Evolutionary conservation across 2,329 filamentous ascomycete genomes (phyloP).

Genomic region (Rosellinia necatrix): DNA sequence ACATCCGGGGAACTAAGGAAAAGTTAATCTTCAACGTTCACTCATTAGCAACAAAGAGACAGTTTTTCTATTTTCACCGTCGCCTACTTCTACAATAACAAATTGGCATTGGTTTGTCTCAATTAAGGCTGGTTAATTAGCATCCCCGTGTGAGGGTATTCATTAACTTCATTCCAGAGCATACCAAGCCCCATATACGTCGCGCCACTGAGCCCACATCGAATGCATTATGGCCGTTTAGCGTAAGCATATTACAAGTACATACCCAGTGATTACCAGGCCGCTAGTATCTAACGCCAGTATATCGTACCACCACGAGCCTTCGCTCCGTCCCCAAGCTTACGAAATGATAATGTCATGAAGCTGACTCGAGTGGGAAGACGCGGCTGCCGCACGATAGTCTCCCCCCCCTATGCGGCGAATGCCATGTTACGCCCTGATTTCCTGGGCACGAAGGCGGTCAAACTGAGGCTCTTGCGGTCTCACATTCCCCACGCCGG

Average conservation of each 20-base stretch:
- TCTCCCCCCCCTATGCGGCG: neutral
- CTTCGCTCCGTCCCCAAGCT: neutral
- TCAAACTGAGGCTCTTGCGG: constrained; percentile 14
- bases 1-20: too few relatives aligned
- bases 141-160: too few relatives aligned
- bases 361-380: neutral
- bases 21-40: too few relatives aligned
- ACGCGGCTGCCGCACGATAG: neutral
- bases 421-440: neutral
- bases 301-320: neutral
- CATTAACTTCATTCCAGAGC: too few relatives aligned
- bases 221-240: neutral
- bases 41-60: too few relatives aligned
- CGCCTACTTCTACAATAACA: too few relatives aligned
- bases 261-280: too few relatives aligned
- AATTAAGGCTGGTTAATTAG: too few relatives aligned
- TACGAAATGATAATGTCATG: neutral
- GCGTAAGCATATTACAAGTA: neutral
- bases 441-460: neutral
- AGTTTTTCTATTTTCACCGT: too few relatives aligned
- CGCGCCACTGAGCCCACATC: too few relatives aligned
- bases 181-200: too few relatives aligned
- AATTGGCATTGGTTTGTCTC: too few relatives aligned
- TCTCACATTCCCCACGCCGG: constrained; percentile 17
- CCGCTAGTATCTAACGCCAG: neutral